Conservation (phyloP, 1,139 yeast species). For the Hemisphaericaspora xylofermentans region DNA sequence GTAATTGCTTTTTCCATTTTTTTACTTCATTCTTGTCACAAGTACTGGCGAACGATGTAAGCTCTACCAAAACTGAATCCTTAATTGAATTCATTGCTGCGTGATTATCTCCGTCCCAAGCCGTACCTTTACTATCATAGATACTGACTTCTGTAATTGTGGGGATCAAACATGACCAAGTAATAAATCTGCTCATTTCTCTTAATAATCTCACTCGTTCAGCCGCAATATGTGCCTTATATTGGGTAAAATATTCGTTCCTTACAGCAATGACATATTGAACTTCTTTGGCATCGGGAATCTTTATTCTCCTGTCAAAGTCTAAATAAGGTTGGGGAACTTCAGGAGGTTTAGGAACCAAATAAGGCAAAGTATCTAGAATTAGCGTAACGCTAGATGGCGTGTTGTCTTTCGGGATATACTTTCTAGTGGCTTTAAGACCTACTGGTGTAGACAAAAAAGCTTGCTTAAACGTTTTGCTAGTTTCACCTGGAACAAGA, state of each 20-base stretch:
- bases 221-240: slow-evolving; percentile 37
- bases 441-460: slow-evolving; percentile 12
- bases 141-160: slow-evolving; percentile 19
- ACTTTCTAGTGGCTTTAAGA: slow-evolving; percentile 11
- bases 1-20: slow-evolving; percentile 17
- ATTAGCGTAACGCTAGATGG: slow-evolving; percentile 23
- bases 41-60: slow-evolving; percentile 21
- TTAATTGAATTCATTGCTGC: slow-evolving; percentile 17
- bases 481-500: slow-evolving; percentile 8
- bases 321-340: slow-evolving; percentile 44
- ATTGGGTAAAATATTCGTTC: slow-evolving; percentile 38
- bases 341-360: slow-evolving; percentile 31
- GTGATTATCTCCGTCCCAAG: slow-evolving; percentile 19
- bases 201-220: slow-evolving; percentile 39
- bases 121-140: slow-evolving; percentile 24
- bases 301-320: slow-evolving; percentile 33
- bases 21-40: slow-evolving; percentile 16
- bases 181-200: slow-evolving; percentile 36
- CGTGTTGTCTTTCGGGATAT: slow-evolving; percentile 16
- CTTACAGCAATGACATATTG: slow-evolving; percentile 27
- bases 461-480: slow-evolving; percentile 9
- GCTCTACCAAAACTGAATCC: slow-evolving; percentile 24
- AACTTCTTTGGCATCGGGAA: slow-evolving; percentile 36
- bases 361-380: slow-evolving; percentile 15
- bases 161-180: slow-evolving; percentile 34